A percentile compares a stretch with the other conserved stretches of the same genome.
Conservation (phyloP, 164 flowering plant species). For the Piper longum region DNA sequence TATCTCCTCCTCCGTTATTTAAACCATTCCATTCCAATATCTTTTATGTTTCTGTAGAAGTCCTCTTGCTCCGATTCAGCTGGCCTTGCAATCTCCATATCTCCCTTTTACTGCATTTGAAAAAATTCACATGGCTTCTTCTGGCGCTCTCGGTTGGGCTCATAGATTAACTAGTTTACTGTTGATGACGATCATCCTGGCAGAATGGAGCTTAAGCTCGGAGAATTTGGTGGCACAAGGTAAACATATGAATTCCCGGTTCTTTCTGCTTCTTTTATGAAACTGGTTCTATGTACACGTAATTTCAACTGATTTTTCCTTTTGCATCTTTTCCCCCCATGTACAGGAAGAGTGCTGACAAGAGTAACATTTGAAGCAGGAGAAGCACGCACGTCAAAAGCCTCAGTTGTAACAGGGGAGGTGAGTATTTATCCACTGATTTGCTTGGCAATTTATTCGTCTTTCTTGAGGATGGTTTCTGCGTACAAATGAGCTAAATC, state of each 20-base stretch:
- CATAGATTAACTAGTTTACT: conserved; percentile 15
- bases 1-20: not conserved
- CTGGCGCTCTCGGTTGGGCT: conserved; percentile 7
- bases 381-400: not conserved
- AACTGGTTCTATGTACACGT: not conserved
- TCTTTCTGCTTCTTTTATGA: not conserved
- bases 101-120: not conserved
- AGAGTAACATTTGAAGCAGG: not conserved
- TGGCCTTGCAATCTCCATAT: not conserved
- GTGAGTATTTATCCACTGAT: not conserved
- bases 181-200: conserved; percentile 18
- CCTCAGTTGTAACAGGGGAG: not conserved
- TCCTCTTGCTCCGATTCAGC: conserved; percentile 3
- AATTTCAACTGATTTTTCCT: not conserved
- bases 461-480: not conserved
- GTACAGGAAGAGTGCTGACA: not conserved
- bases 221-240: conserved; percentile 18
- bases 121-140: conserved; percentile 18
- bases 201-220: conserved; percentile 20
- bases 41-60: not conserved
- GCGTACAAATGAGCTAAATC: not conserved
- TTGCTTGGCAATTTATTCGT: not conserved
- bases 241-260: conserved; percentile 1
- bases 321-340: not conserved
- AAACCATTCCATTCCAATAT: not conserved